Percentiles rank a stretch among this genome's conserved stretches.
Evolutionary conservation across 805 yeast species (phyloP).

Genomic region (Zygotorulaspora chibaensis): DNA sequence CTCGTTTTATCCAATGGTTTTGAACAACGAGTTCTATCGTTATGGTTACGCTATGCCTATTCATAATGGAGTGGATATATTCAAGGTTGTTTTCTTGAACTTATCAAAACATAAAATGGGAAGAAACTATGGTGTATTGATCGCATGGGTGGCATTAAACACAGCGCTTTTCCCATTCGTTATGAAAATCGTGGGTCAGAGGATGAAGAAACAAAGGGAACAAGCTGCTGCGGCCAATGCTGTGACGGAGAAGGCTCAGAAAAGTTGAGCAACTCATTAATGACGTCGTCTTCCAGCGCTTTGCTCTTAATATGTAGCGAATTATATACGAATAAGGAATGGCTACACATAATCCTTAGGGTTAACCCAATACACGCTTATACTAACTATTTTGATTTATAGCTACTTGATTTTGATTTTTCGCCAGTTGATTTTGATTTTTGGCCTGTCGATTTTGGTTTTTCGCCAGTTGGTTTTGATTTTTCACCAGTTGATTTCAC

Average conservation of each 20-base stretch:
- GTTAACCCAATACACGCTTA: not conserved
- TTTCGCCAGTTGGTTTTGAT: too few species aligned
- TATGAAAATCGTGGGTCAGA: constrained; percentile 40
- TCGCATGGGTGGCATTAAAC: constrained; percentile 57
- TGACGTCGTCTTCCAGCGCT: not conserved
- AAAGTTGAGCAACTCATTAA: not conserved
- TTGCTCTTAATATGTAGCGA: not conserved
- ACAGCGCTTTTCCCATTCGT: constrained; percentile 43
- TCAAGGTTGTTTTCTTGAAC: constrained; percentile 54
- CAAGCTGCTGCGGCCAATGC: constrained; percentile 4
- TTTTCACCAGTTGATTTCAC: too few species aligned
- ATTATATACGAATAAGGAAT: too few species aligned
- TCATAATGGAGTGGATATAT: constrained; percentile 58
- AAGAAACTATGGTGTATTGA: constrained; percentile 53
- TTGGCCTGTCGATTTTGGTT: too few species aligned
- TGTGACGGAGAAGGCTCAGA: not conserved
- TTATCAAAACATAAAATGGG: constrained; percentile 57
- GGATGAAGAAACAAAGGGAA: constrained; percentile 33
- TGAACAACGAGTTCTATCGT: constrained; percentile 53
- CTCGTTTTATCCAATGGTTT: constrained; percentile 60
- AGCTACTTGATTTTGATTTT: too few species aligned
- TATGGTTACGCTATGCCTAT: constrained; percentile 69
- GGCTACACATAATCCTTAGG: not conserved
- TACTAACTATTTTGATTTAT: not conserved
- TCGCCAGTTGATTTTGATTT: too few species aligned